Evolutionary conservation across 23 red algal genomes (phyloP).

Genomic region (Cyanidiococcus yangmingshanensis): DNA sequence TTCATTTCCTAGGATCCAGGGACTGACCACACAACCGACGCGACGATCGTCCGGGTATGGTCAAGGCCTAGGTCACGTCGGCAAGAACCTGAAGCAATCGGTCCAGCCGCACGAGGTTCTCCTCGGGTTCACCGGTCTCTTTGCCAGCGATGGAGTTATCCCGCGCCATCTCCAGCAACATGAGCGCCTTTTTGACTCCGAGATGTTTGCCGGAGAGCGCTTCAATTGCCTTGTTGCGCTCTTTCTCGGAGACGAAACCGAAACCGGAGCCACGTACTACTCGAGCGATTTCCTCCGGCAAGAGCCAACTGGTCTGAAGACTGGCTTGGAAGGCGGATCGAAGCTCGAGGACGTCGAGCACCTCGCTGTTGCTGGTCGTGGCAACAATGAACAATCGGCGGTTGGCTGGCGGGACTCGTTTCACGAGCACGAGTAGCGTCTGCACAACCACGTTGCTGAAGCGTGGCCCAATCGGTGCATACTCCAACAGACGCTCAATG

Average conservation of each 20-base stretch:
- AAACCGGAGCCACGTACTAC: conserved; percentile 42
- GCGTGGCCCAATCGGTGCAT: conserved; percentile 85
- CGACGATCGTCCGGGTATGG: too few species aligned
- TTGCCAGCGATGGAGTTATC: neutral
- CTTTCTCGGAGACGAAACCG: conserved; percentile 31
- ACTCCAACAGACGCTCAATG: conserved; percentile 91
- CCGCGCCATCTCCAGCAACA: conserved; percentile 83
- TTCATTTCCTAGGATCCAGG: too few species aligned
- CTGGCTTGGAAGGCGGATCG: conserved; percentile 59
- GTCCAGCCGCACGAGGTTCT: conserved; percentile 10
- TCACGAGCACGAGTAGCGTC: conserved; percentile 81
- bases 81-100: conserved; percentile 10
- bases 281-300: conserved; percentile 43
- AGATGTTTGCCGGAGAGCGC: conserved; percentile 43
- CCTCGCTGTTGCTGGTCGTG: conserved; percentile 47
- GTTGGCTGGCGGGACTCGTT: conserved; percentile 64
- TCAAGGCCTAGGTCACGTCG: neutral
- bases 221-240: conserved; percentile 38
- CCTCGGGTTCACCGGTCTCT: neutral
- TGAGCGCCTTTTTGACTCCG: conserved; percentile 91
- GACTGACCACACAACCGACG: too few species aligned
- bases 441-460: conserved; percentile 85
- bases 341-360: conserved; percentile 65
- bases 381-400: conserved; percentile 73
- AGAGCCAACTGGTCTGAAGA: conserved; percentile 44